A percentile compares a stretch with the other conserved stretches of the same genome.
Evolutionary conservation across 139 green algal species (phyloP).

Genomic region (Klebsormidium nitens): DNA sequence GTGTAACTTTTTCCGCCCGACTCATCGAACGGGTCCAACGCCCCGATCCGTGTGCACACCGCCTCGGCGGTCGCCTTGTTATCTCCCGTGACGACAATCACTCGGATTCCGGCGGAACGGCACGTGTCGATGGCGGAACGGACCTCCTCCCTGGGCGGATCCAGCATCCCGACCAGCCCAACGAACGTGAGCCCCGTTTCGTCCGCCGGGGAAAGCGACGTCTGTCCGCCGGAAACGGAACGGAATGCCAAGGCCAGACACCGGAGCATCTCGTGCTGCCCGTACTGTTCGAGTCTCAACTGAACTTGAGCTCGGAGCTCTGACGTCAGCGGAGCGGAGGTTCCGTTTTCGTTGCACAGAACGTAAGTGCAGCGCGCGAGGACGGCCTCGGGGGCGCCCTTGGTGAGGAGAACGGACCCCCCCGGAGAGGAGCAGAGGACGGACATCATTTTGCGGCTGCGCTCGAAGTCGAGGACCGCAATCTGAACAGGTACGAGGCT

Average conservation of each 20-base stretch:
- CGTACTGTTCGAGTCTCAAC: conserved; percentile 43
- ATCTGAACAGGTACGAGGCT: conserved; percentile 15
- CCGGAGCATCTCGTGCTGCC: conserved; percentile 55
- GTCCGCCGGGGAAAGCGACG: conserved; percentile 18
- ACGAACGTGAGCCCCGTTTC: conserved; percentile 45
- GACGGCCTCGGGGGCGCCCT: conserved; percentile 47
- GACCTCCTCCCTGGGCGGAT: conserved; percentile 47
- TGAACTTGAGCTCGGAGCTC: no score
- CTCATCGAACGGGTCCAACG: conserved; percentile 11
- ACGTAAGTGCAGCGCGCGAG: conserved; percentile 42
- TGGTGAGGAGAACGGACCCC: conserved; percentile 39
- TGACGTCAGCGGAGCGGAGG: conserved; percentile 50
- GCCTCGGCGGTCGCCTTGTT: conserved; percentile 49
- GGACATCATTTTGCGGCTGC: conserved; percentile 51
- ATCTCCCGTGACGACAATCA: conserved; percentile 53
- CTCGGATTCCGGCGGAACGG: conserved; percentile 45
- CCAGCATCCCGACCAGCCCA: conserved; percentile 47
- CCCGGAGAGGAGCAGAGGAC: conserved; percentile 36
- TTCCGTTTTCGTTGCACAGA: conserved; percentile 53
- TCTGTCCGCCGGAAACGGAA: conserved; percentile 22
- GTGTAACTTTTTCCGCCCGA: conserved; percentile 19
- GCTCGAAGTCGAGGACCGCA: conserved; percentile 41
- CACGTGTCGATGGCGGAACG: conserved; percentile 38
- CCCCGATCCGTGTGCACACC: conserved; percentile 36
- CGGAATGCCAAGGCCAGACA: conserved; percentile 77